Conservation (phyloP, 768 basidiomycete genomes). For the Mycena amicta region DNA sequence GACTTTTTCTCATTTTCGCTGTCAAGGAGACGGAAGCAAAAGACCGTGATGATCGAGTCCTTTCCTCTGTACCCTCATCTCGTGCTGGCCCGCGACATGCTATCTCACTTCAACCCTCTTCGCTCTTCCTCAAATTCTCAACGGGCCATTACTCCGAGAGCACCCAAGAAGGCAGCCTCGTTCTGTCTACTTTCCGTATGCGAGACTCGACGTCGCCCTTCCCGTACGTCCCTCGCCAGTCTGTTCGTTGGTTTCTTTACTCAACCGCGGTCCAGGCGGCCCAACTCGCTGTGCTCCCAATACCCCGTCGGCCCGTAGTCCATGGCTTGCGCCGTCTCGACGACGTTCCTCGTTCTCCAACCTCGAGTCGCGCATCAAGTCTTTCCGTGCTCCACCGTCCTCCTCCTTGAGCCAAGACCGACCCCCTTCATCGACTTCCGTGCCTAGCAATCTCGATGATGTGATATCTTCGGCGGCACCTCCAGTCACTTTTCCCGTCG, state of each 20-base stretch:
- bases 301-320: background rate
- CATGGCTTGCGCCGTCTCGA: background rate
- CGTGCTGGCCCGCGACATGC: background rate
- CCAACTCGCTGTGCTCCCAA: conserved; percentile 7
- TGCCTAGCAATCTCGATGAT: background rate
- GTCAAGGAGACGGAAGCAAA: background rate
- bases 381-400: background rate
- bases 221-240: conserved; percentile 5
- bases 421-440: background rate
- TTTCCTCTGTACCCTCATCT: background rate
- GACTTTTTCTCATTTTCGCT: background rate
- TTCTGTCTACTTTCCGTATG: conserved; percentile 17
- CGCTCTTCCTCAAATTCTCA: background rate
- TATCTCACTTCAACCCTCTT: background rate
- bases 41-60: too few species aligned
- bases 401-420: background rate
- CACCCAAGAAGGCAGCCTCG: conserved; percentile 18
- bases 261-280: background rate
- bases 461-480: background rate
- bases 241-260: background rate
- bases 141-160: background rate
- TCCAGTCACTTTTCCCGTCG: conserved; percentile 4
- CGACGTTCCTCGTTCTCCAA: background rate
- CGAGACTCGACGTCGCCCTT: conserved; percentile 9
- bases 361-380: background rate